Conservation (phyloP, 1,139 yeast genomes). For the Lodderomyces oxycetoniae region DNA sequence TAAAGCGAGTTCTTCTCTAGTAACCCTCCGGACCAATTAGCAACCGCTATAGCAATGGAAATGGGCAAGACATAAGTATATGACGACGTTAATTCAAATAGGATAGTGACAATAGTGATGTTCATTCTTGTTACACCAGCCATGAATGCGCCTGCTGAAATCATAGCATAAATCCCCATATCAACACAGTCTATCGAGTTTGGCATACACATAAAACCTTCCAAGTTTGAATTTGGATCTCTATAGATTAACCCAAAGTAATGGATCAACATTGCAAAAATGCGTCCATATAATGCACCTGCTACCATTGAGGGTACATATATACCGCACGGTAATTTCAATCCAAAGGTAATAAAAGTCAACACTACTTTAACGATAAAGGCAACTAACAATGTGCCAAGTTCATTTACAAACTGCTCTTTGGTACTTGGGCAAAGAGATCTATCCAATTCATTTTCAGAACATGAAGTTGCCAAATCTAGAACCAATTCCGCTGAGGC, state of each 20-base stretch:
- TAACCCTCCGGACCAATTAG: conserved; percentile 55
- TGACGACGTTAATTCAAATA: conserved; percentile 58
- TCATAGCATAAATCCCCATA: conserved; percentile 62
- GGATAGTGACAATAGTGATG: conserved; percentile 54
- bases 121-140: conserved; percentile 69
- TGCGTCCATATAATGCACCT: conserved; percentile 61
- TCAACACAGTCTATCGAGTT: conserved; percentile 33
- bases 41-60: conserved; percentile 52
- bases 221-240: background rate
- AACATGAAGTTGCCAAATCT: conserved; percentile 52
- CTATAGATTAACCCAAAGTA: conserved; percentile 27
- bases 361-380: conserved; percentile 43
- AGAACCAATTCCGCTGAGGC: conserved; percentile 51
- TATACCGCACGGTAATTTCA: conserved; percentile 62
- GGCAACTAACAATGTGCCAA: conserved; percentile 38
- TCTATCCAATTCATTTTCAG: conserved; percentile 19
- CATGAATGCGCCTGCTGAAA: conserved; percentile 65
- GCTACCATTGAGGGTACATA: conserved; percentile 68
- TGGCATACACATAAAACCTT: conserved; percentile 16
- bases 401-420: conserved; percentile 28
- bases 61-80: conserved; percentile 59
- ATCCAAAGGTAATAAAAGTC: conserved; percentile 55
- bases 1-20: conserved; percentile 52
- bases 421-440: conserved; percentile 40
- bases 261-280: conserved; percentile 47